Evolutionary conservation across 2,329 filamentous ascomycete species (phyloP), one percentile per base, ranked within the genome.

Genomic region (Hypoxylon rubiginosum): DNA sequence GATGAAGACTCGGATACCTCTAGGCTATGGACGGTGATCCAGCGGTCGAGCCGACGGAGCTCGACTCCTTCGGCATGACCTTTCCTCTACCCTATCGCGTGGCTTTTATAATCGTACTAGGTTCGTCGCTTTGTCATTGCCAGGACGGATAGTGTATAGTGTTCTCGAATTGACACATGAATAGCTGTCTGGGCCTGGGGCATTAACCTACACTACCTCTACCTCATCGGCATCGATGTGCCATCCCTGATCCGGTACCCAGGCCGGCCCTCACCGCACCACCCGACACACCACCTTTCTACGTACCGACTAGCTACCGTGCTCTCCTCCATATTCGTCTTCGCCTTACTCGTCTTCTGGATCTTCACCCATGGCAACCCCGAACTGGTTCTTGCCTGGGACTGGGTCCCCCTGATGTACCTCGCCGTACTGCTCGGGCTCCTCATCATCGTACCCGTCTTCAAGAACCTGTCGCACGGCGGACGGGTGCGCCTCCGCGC

Each of bases 111-210:
- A 83, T 96, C 69, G 91, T 97, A 57, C 83, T 97, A 69, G 95
- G 94, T 97, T 66, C 17, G 62, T 66, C 36, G 57, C 21, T 34
- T 32, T 64, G n/a, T 11, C 50, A 45, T 36, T 41, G 11, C 15
- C 3, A n/a, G 24, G 21, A 21, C 11, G n/a, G 15, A 15, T 32
- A 50, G 32, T 32, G 17, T 19, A 39, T 21, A 24, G 5, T 24
- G 3, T 3, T 13, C 19, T 43, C 50, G 50, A 58, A 52, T 49
- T 55, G 17, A 36, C 24, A 55, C 63, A 64, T 69, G 51, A 69
- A 66, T 71, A 97, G 94, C 93, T 72, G 90, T 97, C 75, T 98
- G 95, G 95, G 94, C 93, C 78, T 99, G 95, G 94, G 94, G 91
- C 71, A 80, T 92, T 73, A 98, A 97, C 82, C 88, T 98, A 43